These are phyloP conservation scores for Zizania latifolia DNA, from an alignment of 176 grass and related monocot genomes.

Conservation along the genomic window DNA sequence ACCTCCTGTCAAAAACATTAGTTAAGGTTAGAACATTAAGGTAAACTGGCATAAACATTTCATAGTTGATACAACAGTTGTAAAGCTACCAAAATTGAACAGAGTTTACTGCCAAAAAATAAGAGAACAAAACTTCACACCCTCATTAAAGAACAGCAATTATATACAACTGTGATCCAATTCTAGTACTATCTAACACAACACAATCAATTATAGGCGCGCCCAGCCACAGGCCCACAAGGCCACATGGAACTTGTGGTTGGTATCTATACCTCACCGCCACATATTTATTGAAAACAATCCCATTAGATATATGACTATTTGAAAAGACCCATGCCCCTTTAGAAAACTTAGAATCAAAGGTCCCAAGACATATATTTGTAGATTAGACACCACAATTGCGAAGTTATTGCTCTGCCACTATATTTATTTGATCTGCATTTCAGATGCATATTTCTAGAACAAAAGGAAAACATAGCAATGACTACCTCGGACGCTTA, in stretches of 20 bases:
- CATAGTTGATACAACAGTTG: neutral
- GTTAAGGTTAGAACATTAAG: conserved; percentile 7
- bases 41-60: neutral
- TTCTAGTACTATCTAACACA: conserved; percentile 11
- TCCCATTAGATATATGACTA: conserved; percentile 2
- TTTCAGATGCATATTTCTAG: conserved; percentile 12
- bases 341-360: neutral
- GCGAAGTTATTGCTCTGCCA: neutral
- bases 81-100: neutral
- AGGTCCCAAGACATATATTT: neutral
- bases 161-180: neutral
- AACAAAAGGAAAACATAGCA: neutral
- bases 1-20: conserved; percentile 58
- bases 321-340: neutral
- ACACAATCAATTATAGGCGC: neutral
- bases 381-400: neutral
- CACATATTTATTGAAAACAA: conserved; percentile 13
- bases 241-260: neutral
- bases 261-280: neutral
- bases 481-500: conserved; percentile 62
- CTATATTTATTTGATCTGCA: neutral
- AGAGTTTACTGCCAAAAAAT: conserved; percentile 12
- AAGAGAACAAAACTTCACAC: neutral
- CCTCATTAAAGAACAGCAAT: neutral
- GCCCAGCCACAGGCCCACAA: neutral